Conservation (phyloP, 208 protist species). For the Leishmania major region DNA sequence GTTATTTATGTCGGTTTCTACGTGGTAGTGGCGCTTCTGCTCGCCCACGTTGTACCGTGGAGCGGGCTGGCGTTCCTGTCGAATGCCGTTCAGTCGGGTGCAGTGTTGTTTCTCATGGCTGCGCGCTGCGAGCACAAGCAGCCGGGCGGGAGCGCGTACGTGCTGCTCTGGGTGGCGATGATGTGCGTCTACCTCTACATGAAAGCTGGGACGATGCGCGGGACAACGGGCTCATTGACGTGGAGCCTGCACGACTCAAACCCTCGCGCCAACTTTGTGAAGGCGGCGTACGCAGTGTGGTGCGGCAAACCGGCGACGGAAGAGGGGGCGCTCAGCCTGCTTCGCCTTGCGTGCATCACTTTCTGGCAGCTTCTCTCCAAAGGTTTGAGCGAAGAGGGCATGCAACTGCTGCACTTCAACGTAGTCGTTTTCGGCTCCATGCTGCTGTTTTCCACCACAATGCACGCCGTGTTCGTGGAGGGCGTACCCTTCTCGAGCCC, state of each 20-base stretch:
- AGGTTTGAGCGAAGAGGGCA: slow-evolving; percentile 19
- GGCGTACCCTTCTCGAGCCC: background rate
- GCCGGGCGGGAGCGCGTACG: slow-evolving; percentile 30
- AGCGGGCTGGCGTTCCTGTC: slow-evolving; percentile 38
- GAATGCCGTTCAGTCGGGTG: slow-evolving; percentile 37
- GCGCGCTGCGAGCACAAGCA: slow-evolving; percentile 39
- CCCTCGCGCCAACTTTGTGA: slow-evolving; percentile 1
- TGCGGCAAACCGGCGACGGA: background rate
- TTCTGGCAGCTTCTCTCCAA: slow-evolving; percentile 25
- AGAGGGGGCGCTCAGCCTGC: slow-evolving; percentile 1
- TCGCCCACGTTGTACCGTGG: slow-evolving; percentile 29
- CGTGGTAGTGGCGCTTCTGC: slow-evolving; percentile 11
- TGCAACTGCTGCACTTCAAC: slow-evolving; percentile 30
- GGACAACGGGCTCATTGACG: slow-evolving; percentile 1
- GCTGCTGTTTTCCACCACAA: slow-evolving; percentile 23
- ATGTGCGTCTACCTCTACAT: slow-evolving; percentile 31
- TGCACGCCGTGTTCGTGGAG: slow-evolving; percentile 23
- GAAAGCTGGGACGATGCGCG: background rate
- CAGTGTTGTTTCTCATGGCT: slow-evolving; percentile 43
- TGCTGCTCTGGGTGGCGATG: slow-evolving; percentile 42
- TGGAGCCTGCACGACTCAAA: slow-evolving; percentile 1
- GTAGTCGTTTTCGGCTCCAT: slow-evolving; percentile 26
- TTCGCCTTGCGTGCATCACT: slow-evolving; percentile 1
- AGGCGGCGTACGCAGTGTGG: background rate
- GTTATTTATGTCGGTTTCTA: slow-evolving; percentile 22